Conservation (phyloP, 345 rosid species). For the Odontarrhena argentea region DNA sequence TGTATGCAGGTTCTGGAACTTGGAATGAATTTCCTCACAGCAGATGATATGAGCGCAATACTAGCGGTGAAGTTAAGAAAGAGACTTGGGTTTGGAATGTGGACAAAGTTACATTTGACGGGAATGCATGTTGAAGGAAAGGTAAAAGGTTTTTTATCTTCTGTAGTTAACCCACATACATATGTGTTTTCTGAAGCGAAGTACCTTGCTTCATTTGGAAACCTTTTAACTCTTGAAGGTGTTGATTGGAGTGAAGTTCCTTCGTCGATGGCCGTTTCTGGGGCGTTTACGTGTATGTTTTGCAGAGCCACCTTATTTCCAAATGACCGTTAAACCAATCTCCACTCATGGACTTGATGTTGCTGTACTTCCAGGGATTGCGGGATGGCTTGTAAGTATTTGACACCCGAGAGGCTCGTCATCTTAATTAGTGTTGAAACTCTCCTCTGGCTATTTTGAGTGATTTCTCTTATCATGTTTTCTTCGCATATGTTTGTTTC, state of each 20-base stretch:
- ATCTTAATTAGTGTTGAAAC: slow-evolving; percentile 43
- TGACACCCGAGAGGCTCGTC: slow-evolving; percentile 12
- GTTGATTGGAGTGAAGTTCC: slow-evolving; percentile 84
- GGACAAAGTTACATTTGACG: slow-evolving; percentile 89
- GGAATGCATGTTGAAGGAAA: slow-evolving; percentile 98
- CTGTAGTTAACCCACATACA: background rate
- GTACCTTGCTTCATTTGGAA: slow-evolving; percentile 3
- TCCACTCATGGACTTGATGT: slow-evolving; percentile 79
- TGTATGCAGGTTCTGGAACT: slow-evolving; percentile 76
- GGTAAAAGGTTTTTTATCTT: slow-evolving; percentile 47
- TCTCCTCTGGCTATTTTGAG: slow-evolving; percentile 1
- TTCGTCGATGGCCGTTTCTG: slow-evolving; percentile 84
- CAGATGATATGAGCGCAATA: slow-evolving; percentile 94
- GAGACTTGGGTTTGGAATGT: slow-evolving; percentile 90
- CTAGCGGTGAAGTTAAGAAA: slow-evolving; percentile 85
- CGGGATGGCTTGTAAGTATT: slow-evolving; percentile 96
- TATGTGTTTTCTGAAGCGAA: background rate
- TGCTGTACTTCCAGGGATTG: slow-evolving; percentile 86
- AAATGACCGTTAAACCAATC: slow-evolving; percentile 88
- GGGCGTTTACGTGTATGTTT: slow-evolving; percentile 90
- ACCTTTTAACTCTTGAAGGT: slow-evolving; percentile 54
- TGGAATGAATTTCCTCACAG: slow-evolving; percentile 86
- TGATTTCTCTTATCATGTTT: slow-evolving; percentile 13
- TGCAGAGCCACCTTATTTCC: slow-evolving; percentile 94
- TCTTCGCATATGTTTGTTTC: slow-evolving; percentile 18